phyloP scores from a whole-genome alignment of 2,329 filamentous ascomycete species.

The Exophiala calicioides region DNA sequence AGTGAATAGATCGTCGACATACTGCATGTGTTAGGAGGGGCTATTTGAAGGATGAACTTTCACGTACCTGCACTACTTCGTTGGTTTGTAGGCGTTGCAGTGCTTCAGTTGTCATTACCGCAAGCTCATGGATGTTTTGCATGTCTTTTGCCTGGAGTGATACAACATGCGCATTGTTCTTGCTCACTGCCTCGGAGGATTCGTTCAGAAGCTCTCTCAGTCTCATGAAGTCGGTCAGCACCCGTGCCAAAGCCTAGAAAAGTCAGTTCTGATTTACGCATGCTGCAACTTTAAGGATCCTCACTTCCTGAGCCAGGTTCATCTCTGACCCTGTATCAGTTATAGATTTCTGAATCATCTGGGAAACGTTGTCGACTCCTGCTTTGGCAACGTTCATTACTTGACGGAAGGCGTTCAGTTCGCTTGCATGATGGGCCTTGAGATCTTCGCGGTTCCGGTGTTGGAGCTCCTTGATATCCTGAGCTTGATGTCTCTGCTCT shows the following conservation, averaged over 20 bases:
- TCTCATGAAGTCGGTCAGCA: slow-evolving; percentile 19
- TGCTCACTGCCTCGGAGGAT: slow-evolving; percentile 2
- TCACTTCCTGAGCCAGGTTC: slow-evolving; percentile 15
- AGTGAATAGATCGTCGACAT: slow-evolving; percentile 11
- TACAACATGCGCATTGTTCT: slow-evolving; percentile 17
- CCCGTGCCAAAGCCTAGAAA: slow-evolving; percentile 14
- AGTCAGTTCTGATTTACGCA: not conserved
- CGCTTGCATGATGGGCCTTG: slow-evolving; percentile 12
- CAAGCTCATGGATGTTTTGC: slow-evolving; percentile 18
- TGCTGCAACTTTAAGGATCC: not conserved
- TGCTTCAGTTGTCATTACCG: slow-evolving; percentile 16
- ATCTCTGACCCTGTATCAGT: slow-evolving; percentile 12
- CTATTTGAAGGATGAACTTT: not conserved
- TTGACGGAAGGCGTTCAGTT: slow-evolving; percentile 10
- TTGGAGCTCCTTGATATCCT: slow-evolving; percentile 12
- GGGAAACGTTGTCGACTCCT: slow-evolving; percentile 15
- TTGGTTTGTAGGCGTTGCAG: slow-evolving; percentile 12
- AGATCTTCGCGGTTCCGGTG: slow-evolving; percentile 14
- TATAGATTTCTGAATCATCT: slow-evolving; percentile 12
- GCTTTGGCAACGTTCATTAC: slow-evolving; percentile 18
- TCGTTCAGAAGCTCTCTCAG: slow-evolving; percentile 15
- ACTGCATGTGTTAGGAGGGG: slow-evolving; percentile 7
- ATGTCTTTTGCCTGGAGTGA: slow-evolving; percentile 19
- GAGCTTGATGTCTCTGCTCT: slow-evolving; percentile 18
- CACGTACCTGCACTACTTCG: slow-evolving; percentile 13